Evolutionary conservation across 225 moss, liverwort and hornwort species (phyloP).

Genomic region (Takakia lepidozioides): DNA sequence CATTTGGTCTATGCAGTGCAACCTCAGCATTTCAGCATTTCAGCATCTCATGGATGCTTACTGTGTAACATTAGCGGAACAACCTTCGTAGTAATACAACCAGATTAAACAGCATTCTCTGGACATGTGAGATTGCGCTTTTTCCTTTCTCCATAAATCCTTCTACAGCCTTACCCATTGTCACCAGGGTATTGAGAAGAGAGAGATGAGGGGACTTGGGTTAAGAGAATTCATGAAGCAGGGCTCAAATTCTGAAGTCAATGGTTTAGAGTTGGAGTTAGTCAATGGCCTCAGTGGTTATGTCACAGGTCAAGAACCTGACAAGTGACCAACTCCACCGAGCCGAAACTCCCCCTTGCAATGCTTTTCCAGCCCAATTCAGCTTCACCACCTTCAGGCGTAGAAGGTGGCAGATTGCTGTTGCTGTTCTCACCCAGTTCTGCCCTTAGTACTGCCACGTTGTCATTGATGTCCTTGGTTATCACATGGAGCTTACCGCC

Average conservation of each 20-base stretch:
- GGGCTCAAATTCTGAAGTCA: too few species aligned
- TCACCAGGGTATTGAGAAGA: slow-evolving; percentile 41
- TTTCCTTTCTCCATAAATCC: too few species aligned
- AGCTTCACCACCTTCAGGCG: slow-evolving; percentile 32
- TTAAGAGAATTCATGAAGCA: too few species aligned
- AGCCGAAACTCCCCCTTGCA: slow-evolving; percentile 74
- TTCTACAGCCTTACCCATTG: too few species aligned
- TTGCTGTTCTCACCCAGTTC: slow-evolving; percentile 48
- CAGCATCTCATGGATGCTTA: too few species aligned
- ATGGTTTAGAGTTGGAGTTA: too few species aligned
- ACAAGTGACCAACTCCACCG: slow-evolving; percentile 87
- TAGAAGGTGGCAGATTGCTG: slow-evolving; percentile 10
- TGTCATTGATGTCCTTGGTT: slow-evolving; percentile 83
- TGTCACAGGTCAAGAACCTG: slow-evolving; percentile 80
- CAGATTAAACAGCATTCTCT: too few species aligned
- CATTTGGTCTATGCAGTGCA: not conserved
- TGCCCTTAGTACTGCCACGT: slow-evolving; percentile 73
- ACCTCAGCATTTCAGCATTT: slow-evolving; percentile 9
- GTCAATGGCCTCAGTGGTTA: too few species aligned
- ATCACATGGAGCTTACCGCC: slow-evolving; percentile 87
- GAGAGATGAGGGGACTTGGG: too few species aligned
- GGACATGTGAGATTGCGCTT: too few species aligned
- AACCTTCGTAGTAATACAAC: too few species aligned
- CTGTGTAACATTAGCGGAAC: too few species aligned
- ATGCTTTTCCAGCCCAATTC: slow-evolving; percentile 76